Evolutionary conservation across 2,329 filamentous ascomycete species (phyloP).

Genomic region (Phaeophleospora eucalypticola): DNA sequence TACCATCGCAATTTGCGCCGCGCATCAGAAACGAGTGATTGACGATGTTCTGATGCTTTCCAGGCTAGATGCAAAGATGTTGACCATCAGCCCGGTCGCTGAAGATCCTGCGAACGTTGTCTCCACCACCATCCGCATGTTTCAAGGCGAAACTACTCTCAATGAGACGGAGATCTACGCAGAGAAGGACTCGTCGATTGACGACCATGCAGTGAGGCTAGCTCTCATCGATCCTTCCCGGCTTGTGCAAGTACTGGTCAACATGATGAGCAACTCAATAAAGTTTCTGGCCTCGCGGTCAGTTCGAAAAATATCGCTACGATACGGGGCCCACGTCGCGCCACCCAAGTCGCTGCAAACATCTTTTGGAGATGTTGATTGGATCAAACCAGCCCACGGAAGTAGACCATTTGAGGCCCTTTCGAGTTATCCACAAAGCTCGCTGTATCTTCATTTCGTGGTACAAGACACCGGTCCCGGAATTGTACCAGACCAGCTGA

Average conservation of each 20-base stretch:
- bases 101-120: constrained; percentile 33
- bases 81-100: constrained; percentile 36
- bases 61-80: constrained; percentile 31
- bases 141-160: constrained; percentile 35
- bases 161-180: constrained; percentile 16
- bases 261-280: constrained; percentile 24
- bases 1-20: constrained; percentile 29
- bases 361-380: not conserved
- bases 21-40: constrained; percentile 39
- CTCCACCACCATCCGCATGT: constrained; percentile 35
- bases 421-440: constrained; percentile 13
- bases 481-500: constrained; percentile 35
- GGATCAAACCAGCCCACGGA: not conserved
- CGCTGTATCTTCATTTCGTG: constrained; percentile 28
- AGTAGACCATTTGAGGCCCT: not conserved
- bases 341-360: not conserved
- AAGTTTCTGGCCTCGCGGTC: constrained; percentile 22
- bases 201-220: constrained; percentile 6
- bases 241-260: constrained; percentile 25
- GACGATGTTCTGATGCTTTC: constrained; percentile 46
- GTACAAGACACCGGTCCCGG: constrained; percentile 41
- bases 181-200: not conserved
- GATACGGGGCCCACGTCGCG: too few species aligned
- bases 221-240: constrained; percentile 21
- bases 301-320: constrained; percentile 6